A percentile compares a stretch with the other conserved stretches of the same genome.
phyloP scores from a whole-genome alignment of 176 grass and related monocot species.

The Eragrostis nindensis region DNA sequence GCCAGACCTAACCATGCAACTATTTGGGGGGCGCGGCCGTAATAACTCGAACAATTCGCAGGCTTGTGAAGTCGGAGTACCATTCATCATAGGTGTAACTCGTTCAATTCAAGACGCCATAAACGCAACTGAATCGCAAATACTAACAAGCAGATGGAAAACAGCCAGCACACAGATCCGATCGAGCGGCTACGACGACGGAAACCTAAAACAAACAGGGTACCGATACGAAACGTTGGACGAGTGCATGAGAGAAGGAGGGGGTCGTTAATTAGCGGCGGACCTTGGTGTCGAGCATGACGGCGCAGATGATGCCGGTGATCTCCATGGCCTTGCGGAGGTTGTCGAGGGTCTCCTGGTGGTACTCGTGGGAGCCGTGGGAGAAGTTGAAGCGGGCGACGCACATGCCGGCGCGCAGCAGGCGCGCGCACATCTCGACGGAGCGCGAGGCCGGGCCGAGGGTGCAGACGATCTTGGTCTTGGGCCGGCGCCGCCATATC shows the following conservation, averaged over 20 bases:
- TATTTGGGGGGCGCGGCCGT: not conserved
- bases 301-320: constrained; percentile 85
- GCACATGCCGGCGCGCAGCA: constrained; percentile 84
- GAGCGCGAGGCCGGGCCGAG: constrained; percentile 86
- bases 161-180: constrained; percentile 26
- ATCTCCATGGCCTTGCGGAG: constrained; percentile 73
- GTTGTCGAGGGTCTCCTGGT: constrained; percentile 86
- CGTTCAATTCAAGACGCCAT: not conserved
- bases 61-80: not conserved
- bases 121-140: not conserved
- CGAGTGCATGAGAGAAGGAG: not conserved
- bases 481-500: constrained; percentile 54
- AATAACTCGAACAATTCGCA: not conserved
- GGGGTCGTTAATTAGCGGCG: too few species aligned
- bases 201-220: not conserved
- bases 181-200: not conserved
- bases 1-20: not conserved
- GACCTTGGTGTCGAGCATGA: constrained; percentile 95
- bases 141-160: not conserved
- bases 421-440: constrained; percentile 77
- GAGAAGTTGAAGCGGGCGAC: constrained; percentile 97
- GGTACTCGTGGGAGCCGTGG: constrained; percentile 85
- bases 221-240: not conserved
- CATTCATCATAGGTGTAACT: not conserved
- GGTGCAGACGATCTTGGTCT: constrained; percentile 93